Percentiles rank a stretch among this genome's conserved stretches.
These are phyloP conservation scores for Citrus unshiu DNA, from an alignment of 345 rosid species.

Conservation along the genomic window DNA sequence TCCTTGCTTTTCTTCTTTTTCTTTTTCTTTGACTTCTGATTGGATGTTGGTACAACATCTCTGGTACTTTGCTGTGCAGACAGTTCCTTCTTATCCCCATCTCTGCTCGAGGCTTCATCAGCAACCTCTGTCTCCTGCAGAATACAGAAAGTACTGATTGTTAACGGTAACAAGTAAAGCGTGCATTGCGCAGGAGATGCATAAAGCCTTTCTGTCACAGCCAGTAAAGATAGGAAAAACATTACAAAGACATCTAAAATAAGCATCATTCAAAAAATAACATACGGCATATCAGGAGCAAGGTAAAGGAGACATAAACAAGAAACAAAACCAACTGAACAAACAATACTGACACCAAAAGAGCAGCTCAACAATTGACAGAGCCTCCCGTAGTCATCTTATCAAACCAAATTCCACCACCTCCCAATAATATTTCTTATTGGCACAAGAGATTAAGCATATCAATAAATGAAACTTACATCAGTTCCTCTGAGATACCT, in stretches of 20 bases:
- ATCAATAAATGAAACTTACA: neutral
- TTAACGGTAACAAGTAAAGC: slow-evolving; percentile 13
- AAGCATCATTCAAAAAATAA: neutral
- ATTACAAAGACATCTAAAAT: neutral
- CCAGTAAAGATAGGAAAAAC: neutral
- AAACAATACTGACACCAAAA: neutral
- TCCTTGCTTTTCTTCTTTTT: slow-evolving; percentile 73
- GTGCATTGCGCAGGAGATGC: neutral
- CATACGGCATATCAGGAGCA: neutral
- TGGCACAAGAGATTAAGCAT: neutral
- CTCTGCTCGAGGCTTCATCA: slow-evolving; percentile 21
- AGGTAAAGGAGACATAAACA: neutral
- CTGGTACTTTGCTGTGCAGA: slow-evolving; percentile 16
- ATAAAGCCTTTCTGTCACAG: neutral
- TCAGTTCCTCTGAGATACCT: neutral
- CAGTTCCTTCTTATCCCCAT: slow-evolving; percentile 14
- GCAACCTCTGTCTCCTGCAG: slow-evolving; percentile 40
- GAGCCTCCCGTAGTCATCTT: neutral
- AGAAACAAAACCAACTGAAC: neutral
- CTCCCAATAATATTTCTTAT: neutral
- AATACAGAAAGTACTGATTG: slow-evolving; percentile 24
- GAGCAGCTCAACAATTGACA: neutral
- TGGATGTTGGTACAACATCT: slow-evolving; percentile 28
- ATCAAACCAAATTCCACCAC: neutral
- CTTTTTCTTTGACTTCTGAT: slow-evolving; percentile 70